Evolutionary conservation across 2,329 filamentous ascomycete genomes (phyloP).

Genomic region (Bertia moriformis): DNA sequence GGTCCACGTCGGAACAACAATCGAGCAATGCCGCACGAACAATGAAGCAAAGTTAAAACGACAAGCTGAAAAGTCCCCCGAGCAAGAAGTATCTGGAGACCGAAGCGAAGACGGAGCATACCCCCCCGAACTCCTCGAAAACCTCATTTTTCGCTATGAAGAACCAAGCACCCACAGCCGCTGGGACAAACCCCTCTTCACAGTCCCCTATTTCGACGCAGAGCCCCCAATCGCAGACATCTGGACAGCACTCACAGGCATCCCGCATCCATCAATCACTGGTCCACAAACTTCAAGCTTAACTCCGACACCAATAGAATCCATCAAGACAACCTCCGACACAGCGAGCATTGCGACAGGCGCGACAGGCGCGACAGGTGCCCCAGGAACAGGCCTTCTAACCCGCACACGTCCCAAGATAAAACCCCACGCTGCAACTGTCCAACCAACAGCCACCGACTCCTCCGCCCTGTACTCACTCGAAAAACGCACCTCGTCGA

Average conservation of each 20-base stretch:
- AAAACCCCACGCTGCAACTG: conserved; percentile 24
- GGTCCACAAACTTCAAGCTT: conserved; percentile 4
- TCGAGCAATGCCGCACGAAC: conserved; percentile 36
- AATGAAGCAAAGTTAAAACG: conserved; percentile 23
- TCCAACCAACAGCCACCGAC: conserved; percentile 19
- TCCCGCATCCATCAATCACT: conserved; percentile 5
- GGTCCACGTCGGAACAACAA: conserved; percentile 41
- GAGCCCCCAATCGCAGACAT: conserved; percentile 41
- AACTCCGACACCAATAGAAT: conserved; percentile 1
- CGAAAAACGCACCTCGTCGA: conserved; percentile 14
- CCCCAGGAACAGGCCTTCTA: conserved; percentile 7
- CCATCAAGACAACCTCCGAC: conserved; percentile 9
- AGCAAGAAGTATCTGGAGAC: conserved; percentile 6
- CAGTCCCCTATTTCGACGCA: conserved; percentile 37
- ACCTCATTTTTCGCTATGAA: conserved; percentile 52
- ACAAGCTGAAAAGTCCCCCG: conserved; percentile 1
- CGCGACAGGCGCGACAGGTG: conserved; percentile 6
- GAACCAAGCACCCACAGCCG: conserved; percentile 51
- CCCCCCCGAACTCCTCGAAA: conserved; percentile 39
- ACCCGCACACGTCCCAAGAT: conserved; percentile 11
- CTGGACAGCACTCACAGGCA: conserved; percentile 37
- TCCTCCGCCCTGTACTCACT: conserved; percentile 23
- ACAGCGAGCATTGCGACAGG: conserved; percentile 9
- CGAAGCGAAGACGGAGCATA: conserved; percentile 23
- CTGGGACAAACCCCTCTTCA: conserved; percentile 54